Conservation (phyloP, 371 early-diverging fungal genomes). For the Mucor velutinosus region DNA sequence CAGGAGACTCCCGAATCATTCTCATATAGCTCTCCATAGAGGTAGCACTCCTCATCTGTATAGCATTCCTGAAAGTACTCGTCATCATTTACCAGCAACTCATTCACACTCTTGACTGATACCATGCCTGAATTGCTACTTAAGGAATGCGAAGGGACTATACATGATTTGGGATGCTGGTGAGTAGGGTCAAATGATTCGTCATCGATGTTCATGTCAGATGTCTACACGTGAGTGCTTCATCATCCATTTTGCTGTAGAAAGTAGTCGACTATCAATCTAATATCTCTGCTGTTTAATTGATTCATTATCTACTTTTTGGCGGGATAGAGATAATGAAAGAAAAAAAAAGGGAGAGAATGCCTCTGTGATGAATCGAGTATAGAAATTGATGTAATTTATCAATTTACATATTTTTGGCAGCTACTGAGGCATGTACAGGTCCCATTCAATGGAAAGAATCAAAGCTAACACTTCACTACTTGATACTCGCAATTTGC, state of each 20-base stretch:
- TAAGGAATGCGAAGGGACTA: neutral
- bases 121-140: neutral
- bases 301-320: neutral
- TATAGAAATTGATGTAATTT: neutral
- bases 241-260: neutral
- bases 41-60: neutral
- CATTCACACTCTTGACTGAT: neutral
- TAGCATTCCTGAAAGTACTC: neutral
- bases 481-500: neutral
- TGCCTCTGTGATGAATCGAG: neutral
- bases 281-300: neutral
- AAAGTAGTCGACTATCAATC: neutral
- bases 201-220: neutral
- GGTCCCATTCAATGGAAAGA: neutral
- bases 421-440: neutral
- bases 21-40: neutral
- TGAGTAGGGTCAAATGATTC: neutral
- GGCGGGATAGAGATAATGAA: neutral
- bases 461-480: too few species aligned
- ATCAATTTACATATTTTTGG: neutral
- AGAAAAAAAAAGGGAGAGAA: neutral
- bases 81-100: neutral
- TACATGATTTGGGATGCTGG: neutral
- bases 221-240: neutral
- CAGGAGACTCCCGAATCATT: neutral